Conservation (phyloP, 306 rosid genomes). For the Glycine latifolia region DNA sequence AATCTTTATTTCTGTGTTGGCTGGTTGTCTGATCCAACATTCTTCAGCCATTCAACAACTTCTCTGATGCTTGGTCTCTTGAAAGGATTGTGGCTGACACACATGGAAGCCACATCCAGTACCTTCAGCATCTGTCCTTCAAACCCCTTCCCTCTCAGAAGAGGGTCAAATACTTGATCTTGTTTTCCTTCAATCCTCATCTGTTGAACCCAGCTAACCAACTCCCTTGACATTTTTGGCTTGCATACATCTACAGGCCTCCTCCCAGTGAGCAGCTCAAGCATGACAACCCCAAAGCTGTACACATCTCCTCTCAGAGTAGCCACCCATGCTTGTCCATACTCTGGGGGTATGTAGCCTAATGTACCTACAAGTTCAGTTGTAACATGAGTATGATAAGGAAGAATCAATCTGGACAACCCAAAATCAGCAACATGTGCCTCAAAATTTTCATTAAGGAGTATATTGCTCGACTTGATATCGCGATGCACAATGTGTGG, state of each 20-base stretch:
- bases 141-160: conserved; percentile 73
- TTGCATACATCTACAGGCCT: conserved; percentile 89
- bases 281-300: conserved; percentile 95
- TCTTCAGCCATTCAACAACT: conserved; percentile 84
- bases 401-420: conserved; percentile 84
- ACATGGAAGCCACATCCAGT: conserved; percentile 89
- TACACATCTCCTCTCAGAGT: conserved; percentile 95
- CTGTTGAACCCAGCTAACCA: conserved; percentile 89
- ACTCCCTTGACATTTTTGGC: conserved; percentile 77
- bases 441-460: conserved; percentile 80
- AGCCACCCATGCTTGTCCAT: conserved; percentile 98
- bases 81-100: conserved; percentile 79
- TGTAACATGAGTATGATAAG: conserved; percentile 94
- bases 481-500: conserved; percentile 97
- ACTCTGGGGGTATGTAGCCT: conserved; percentile 97
- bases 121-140: conserved; percentile 84
- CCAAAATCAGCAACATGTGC: conserved; percentile 97
- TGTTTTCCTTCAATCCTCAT: conserved; percentile 81
- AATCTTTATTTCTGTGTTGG: conserved; percentile 57
- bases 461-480: conserved; percentile 93
- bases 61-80: conserved; percentile 87
- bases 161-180: conserved; percentile 73
- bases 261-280: conserved; percentile 85
- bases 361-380: conserved; percentile 98
- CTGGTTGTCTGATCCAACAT: conserved; percentile 60